A percentile compares a stretch with the other conserved stretches of the same genome.
phyloP scores from a whole-genome alignment of 306 rosid genomes.

The Heteromeles arbutifolia region DNA sequence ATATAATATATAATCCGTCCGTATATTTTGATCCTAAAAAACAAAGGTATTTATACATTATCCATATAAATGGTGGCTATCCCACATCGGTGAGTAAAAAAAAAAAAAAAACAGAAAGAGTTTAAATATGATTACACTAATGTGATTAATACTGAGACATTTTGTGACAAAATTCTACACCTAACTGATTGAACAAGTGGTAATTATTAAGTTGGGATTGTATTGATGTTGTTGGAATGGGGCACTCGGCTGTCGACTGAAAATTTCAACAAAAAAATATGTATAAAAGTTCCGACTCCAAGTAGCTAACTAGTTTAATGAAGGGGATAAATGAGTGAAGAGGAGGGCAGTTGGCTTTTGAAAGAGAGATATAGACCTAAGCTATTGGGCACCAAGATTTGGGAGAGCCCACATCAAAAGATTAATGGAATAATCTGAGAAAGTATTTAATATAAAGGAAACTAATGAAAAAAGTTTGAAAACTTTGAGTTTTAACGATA shows the following conservation, averaged over 20 bases:
- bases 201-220: too few species aligned
- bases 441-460: constrained; percentile 6
- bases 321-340: constrained; percentile 12
- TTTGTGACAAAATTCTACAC: too few species aligned
- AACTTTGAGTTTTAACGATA: too few species aligned
- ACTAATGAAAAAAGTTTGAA: too few species aligned
- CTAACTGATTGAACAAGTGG: fast-evolving
- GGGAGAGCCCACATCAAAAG: constrained; percentile 48
- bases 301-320: not conserved
- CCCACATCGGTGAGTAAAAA: too few species aligned
- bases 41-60: not conserved
- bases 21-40: not conserved
- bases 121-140: too few species aligned
- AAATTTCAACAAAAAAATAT: not conserved
- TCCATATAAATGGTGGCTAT: not conserved
- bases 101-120: too few species aligned
- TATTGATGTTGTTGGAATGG: too few species aligned
- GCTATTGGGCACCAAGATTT: constrained; percentile 61
- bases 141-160: too few species aligned
- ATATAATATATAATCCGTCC: not conserved
- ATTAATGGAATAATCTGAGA: constrained; percentile 39
- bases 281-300: not conserved
- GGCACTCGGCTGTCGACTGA: too few species aligned
- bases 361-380: constrained; percentile 28
- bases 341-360: constrained; percentile 4